A percentile compares a stretch with the other conserved stretches of the same genome.
phyloP scores from a whole-genome alignment of 2,329 filamentous ascomycete genomes.

The Orbilia ellipsospora region DNA sequence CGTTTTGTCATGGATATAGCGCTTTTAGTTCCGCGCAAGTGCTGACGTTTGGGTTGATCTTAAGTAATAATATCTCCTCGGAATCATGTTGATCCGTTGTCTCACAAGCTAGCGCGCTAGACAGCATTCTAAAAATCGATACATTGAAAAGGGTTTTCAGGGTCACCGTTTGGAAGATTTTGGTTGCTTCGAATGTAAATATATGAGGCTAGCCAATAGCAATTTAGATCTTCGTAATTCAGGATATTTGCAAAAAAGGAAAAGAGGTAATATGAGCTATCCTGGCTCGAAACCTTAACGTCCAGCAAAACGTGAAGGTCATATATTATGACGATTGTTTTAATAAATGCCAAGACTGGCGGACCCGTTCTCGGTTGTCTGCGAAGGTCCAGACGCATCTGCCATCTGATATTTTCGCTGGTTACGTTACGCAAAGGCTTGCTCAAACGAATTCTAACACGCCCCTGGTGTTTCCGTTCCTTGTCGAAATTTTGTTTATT shows the following conservation, averaged over 20 bases:
- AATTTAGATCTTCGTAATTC: too few relatives aligned
- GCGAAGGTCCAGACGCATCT: constrained; percentile 23
- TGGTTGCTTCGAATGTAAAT: too few relatives aligned
- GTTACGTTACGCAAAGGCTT: constrained; percentile 3
- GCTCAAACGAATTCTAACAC: neutral
- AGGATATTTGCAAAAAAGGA: too few relatives aligned
- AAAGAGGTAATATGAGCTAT: too few relatives aligned
- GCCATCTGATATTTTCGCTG: constrained; percentile 12
- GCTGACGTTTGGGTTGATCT: constrained; percentile 38
- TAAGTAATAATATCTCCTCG: constrained; percentile 41
- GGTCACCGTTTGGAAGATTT: too few relatives aligned
- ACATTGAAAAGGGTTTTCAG: too few relatives aligned
- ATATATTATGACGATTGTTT: constrained; percentile 34
- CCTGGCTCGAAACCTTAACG: too few relatives aligned
- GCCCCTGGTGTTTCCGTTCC: neutral
- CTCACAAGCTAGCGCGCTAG: too few relatives aligned
- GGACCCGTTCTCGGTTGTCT: constrained; percentile 29
- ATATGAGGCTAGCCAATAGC: too few relatives aligned
- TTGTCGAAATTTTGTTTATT: neutral
- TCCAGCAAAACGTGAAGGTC: constrained; percentile 17
- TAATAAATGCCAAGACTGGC: constrained; percentile 25
- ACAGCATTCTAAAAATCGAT: too few relatives aligned
- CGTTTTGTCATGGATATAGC: too few relatives aligned
- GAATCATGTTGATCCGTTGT: constrained; percentile 33
- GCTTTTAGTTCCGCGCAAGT: neutral